A percentile compares a stretch with the other conserved stretches of the same genome.
Conservation (phyloP, 768 basidiomycete genomes). For the Lentinula edodes region DNA sequence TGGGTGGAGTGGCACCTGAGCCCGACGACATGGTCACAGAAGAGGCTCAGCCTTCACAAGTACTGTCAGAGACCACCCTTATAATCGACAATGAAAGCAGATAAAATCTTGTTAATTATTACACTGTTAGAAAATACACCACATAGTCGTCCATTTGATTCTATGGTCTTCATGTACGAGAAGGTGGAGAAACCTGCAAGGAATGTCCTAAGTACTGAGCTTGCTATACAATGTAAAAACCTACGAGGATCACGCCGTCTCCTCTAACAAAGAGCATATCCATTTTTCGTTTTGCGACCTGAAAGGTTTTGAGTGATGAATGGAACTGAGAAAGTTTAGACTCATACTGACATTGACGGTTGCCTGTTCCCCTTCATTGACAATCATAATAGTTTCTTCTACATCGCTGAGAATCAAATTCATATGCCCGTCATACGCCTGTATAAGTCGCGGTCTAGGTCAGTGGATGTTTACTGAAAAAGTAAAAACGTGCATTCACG, state of each 20-base stretch:
- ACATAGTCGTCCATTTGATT: neutral
- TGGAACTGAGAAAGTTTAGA: neutral
- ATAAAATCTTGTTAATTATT: neutral
- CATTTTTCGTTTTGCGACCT: conserved; percentile 92
- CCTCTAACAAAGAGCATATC: conserved; percentile 98
- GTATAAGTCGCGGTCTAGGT: conserved; percentile 11
- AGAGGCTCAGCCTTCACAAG: neutral
- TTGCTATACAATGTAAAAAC: conserved; percentile 18
- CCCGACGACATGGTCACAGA: conserved; percentile 46
- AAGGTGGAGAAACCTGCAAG: conserved; percentile 71
- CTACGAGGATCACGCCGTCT: conserved; percentile 92
- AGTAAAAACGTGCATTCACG: conserved; percentile 6
- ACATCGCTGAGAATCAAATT: conserved; percentile 97
- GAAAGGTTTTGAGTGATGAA: conserved; percentile 4
- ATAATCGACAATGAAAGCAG: neutral
- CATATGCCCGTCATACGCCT: conserved; percentile 99
- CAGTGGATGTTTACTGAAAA: conserved; percentile 2
- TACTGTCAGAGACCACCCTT: neutral
- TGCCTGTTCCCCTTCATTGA: conserved; percentile 73
- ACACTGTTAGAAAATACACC: neutral
- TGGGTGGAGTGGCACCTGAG: conserved; percentile 51
- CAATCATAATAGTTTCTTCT: conserved; percentile 94
- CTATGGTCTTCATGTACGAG: conserved; percentile 38
- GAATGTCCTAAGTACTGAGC: conserved; percentile 4
- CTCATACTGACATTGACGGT: conserved; percentile 55